These are phyloP conservation scores for Teratosphaeria pseudoeucalypti DNA, from an alignment of 2,329 filamentous ascomycete genomes.

Conservation along the genomic window DNA sequence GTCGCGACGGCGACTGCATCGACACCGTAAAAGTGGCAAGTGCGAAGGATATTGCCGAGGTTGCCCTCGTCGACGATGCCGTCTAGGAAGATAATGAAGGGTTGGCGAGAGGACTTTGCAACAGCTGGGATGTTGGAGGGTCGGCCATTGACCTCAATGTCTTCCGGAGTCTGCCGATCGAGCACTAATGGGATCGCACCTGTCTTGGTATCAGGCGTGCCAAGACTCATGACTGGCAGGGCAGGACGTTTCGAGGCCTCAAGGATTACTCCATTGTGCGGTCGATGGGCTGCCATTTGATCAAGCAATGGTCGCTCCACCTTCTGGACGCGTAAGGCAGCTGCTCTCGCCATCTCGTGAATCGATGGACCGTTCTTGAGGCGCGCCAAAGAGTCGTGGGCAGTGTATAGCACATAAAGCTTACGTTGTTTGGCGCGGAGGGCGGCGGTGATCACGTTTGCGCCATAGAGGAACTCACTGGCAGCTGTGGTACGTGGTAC, in stretches of 20 bases:
- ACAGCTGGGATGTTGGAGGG: slow-evolving; percentile 42
- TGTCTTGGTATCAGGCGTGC: slow-evolving; percentile 33
- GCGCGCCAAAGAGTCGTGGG: background rate
- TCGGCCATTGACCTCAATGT: slow-evolving; percentile 61
- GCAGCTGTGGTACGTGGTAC: slow-evolving; percentile 71
- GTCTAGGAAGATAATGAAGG: slow-evolving; percentile 64
- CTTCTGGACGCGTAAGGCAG: slow-evolving; percentile 48
- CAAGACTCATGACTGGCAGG: slow-evolving; percentile 23
- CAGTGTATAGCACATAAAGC: slow-evolving; percentile 73
- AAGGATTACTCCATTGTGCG: slow-evolving; percentile 82
- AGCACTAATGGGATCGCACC: slow-evolving; percentile 44
- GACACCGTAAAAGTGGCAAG: slow-evolving; percentile 81
- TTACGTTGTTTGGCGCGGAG: slow-evolving; percentile 59
- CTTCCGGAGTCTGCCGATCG: slow-evolving; percentile 58
- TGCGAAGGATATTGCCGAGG: slow-evolving; percentile 77
- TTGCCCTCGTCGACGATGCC: slow-evolving; percentile 75
- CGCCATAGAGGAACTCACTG: slow-evolving; percentile 85
- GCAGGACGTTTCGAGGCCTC: slow-evolving; percentile 77
- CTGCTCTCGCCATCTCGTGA: slow-evolving; percentile 14
- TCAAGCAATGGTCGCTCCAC: slow-evolving; percentile 42
- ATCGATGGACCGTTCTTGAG: background rate
- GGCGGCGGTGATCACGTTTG: slow-evolving; percentile 69
- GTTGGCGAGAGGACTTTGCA: slow-evolving; percentile 47
- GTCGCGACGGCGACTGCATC: slow-evolving; percentile 71
- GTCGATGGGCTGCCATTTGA: slow-evolving; percentile 70